Evolutionary conservation across 2,329 filamentous ascomycete genomes (phyloP).

Genomic region (Aspergillus quadricinctus): DNA sequence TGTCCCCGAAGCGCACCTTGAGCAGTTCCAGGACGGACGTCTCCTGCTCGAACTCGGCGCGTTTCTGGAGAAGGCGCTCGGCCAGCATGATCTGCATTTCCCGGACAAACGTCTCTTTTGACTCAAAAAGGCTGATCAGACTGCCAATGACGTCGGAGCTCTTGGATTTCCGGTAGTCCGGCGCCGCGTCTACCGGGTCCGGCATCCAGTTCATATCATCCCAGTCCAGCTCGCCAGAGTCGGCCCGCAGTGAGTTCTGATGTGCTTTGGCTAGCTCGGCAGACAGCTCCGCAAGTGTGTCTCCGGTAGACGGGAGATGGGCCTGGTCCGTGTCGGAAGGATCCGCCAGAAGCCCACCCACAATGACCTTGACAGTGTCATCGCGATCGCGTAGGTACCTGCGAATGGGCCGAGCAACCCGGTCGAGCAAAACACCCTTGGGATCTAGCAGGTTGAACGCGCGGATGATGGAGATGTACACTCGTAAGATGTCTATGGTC

Average conservation of each 20-base stretch:
- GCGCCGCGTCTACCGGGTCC: constrained; percentile 86
- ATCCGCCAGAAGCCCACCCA: constrained; percentile 59
- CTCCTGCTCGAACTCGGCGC: constrained; percentile 70
- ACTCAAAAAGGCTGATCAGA: constrained; percentile 80
- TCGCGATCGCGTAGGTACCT: constrained; percentile 60
- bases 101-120: constrained; percentile 87
- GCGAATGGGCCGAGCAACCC: constrained; percentile 61
- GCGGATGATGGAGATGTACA: constrained; percentile 64
- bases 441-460: constrained; percentile 61
- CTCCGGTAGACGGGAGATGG: constrained; percentile 26
- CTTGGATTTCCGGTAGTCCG: constrained; percentile 85
- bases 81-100: constrained; percentile 89
- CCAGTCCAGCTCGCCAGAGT: constrained; percentile 73
- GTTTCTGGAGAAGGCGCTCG: constrained; percentile 66
- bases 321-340: constrained; percentile 37
- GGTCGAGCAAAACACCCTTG: constrained; percentile 61
- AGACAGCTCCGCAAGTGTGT: constrained; percentile 50
- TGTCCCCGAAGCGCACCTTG: constrained; percentile 83
- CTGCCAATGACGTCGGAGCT: constrained; percentile 89
- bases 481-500: constrained; percentile 61
- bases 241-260: constrained; percentile 40
- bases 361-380: constrained; percentile 63
- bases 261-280: constrained; percentile 46
- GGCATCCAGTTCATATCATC: constrained; percentile 91
- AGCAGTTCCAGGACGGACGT: constrained; percentile 79